Percentiles rank a stretch among this genome's conserved stretches.
These are phyloP conservation scores for Globisporangium heterothallicum DNA, from an alignment of 352 stramenopile genomes.

Conservation along the genomic window DNA sequence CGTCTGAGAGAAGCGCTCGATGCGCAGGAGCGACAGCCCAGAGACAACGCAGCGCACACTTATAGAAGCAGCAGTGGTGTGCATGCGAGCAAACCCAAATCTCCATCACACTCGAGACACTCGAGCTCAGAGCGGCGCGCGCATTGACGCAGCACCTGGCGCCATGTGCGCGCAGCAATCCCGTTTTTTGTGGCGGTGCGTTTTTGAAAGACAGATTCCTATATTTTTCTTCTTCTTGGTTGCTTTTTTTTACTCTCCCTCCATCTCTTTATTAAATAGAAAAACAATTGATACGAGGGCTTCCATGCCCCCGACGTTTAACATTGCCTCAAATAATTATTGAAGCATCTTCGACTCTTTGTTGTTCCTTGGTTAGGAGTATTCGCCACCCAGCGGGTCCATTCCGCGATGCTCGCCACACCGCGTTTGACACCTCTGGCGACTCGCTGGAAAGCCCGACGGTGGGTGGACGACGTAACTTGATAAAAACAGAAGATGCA, in stretches of 20 bases:
- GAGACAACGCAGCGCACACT: not conserved
- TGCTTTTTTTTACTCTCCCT: conserved; percentile 16
- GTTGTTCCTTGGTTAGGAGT: conserved; percentile 8
- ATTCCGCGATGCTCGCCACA: too few relatives aligned
- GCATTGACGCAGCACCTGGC: too few relatives aligned
- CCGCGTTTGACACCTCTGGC: not conserved
- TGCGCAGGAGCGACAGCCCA: conserved; percentile 2
- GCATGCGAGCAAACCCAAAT: not conserved
- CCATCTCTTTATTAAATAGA: conserved; percentile 25
- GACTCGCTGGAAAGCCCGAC: too few relatives aligned
- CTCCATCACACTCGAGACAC: conserved; percentile 3
- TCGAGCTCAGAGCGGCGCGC: conserved; percentile 3
- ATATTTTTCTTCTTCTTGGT: conserved; percentile 4
- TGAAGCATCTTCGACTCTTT: conserved; percentile 17
- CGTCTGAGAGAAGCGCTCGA: conserved; percentile 48
- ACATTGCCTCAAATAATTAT: conserved; percentile 16
- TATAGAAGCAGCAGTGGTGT: not conserved
- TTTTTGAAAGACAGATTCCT: conserved; percentile 3
- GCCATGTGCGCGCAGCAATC: not conserved
- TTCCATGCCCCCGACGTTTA: conserved; percentile 3
- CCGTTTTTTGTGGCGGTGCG: not conserved
- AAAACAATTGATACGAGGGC: conserved; percentile 20
- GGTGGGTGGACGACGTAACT: conserved; percentile 9
- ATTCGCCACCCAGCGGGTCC: too few relatives aligned
- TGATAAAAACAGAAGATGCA: conserved; percentile 19